These are phyloP conservation scores for Podila horticola DNA, from an alignment of 192 early-diverging fungal species.

Conservation along the genomic window DNA sequence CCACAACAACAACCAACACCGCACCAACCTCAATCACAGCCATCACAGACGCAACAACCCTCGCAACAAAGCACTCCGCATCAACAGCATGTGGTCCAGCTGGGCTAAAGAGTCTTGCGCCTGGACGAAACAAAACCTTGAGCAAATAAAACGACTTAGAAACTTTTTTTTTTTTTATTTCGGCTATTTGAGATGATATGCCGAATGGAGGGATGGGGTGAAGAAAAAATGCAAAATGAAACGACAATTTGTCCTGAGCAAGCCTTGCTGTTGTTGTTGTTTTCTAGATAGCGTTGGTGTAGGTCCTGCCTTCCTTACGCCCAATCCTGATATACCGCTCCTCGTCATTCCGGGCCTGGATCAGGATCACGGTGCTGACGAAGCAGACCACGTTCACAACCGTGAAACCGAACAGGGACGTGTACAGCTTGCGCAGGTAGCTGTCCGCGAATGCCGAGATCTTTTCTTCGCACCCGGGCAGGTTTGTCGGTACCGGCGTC, in stretches of 20 bases:
- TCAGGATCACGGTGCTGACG: constrained; percentile 47
- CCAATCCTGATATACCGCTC: constrained; percentile 55
- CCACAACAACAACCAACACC: constrained; percentile 11
- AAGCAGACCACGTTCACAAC: constrained; percentile 47
- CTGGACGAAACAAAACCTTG: no score
- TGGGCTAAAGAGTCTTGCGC: neutral
- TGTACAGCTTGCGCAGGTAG: constrained; percentile 50
- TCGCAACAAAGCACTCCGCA: neutral
- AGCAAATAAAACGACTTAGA: neutral
- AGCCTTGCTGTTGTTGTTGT: neutral
- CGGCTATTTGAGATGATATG: neutral
- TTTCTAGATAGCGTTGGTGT: constrained; percentile 34
- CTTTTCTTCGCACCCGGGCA: constrained; percentile 39
- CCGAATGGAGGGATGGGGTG: neutral
- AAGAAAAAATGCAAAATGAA: no score
- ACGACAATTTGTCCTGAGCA: no score
- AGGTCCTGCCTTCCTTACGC: constrained; percentile 42
- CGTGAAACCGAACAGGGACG: constrained; percentile 54
- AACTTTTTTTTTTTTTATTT: neutral
- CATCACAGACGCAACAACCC: neutral
- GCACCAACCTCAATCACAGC: constrained; percentile 16
- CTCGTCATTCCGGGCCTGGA: constrained; percentile 56
- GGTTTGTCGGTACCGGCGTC: neutral
- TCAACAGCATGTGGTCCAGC: constrained; percentile 6
- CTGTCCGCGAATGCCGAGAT: constrained; percentile 36